These are phyloP conservation scores for Drosera capensis DNA, from an alignment of 148 eudicot genomes.

Conservation along the genomic window DNA sequence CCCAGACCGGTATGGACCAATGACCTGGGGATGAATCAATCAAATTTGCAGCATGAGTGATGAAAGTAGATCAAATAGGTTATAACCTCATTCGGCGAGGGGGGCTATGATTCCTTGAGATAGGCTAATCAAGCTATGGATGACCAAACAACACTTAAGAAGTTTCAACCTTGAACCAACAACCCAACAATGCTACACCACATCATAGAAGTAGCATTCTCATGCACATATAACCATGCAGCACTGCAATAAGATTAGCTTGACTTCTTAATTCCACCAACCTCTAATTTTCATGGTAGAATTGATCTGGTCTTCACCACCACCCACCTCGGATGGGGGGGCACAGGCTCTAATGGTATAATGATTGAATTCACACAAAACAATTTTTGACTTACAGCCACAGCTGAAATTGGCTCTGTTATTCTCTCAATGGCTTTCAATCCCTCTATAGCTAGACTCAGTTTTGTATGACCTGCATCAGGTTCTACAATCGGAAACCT, in stretches of 20 bases:
- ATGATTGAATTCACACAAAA: background rate
- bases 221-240: too few relatives aligned
- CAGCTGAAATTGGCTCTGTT: slow-evolving; percentile 71
- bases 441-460: slow-evolving; percentile 77
- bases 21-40: slow-evolving; percentile 40
- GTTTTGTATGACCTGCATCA: slow-evolving; percentile 92
- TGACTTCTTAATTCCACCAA: too few relatives aligned
- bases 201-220: too few relatives aligned
- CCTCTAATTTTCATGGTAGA: too few relatives aligned
- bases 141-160: too few relatives aligned
- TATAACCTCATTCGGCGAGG: background rate
- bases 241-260: too few relatives aligned
- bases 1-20: slow-evolving; percentile 98
- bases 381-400: slow-evolving; percentile 55
- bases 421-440: slow-evolving; percentile 82
- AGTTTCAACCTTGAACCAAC: too few relatives aligned
- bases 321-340: too few relatives aligned
- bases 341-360: background rate
- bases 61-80: slow-evolving; percentile 1
- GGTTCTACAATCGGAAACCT: slow-evolving; percentile 98
- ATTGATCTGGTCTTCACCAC: background rate
- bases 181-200: too few relatives aligned
- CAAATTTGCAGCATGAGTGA: slow-evolving; percentile 2
- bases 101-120: background rate
- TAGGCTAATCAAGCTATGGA: too few relatives aligned